Percentiles rank a stretch among this genome's conserved stretches.
phyloP scores from a whole-genome alignment of 2,329 filamentous ascomycete species.

The Pseudogymnoascus sp. region DNA sequence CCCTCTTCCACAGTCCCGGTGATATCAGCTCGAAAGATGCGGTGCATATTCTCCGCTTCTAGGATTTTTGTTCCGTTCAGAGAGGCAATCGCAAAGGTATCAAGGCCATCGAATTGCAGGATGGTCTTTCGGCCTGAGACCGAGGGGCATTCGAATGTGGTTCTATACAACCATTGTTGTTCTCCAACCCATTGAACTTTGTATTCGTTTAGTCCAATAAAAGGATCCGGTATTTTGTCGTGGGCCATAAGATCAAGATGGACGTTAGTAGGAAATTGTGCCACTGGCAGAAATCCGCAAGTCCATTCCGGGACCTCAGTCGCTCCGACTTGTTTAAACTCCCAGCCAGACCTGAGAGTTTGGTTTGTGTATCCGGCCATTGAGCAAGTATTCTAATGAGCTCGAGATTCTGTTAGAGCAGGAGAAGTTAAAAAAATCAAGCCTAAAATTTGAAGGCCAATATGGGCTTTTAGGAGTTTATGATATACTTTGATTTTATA shows the following conservation, averaged over 20 bases:
- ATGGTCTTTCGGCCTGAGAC: slow-evolving; percentile 31
- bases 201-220: slow-evolving; percentile 43
- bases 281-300: background rate
- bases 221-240: slow-evolving; percentile 38
- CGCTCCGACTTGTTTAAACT: slow-evolving; percentile 6
- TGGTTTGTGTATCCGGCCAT: background rate
- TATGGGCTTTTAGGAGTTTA: background rate
- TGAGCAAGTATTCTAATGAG: background rate
- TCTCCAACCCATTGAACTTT: slow-evolving; percentile 43
- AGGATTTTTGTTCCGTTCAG: slow-evolving; percentile 49
- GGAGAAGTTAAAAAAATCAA: background rate
- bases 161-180: slow-evolving; percentile 37
- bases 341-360: slow-evolving; percentile 1
- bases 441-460: background rate
- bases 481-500: background rate
- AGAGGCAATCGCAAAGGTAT: slow-evolving; percentile 53
- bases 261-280: slow-evolving; percentile 10
- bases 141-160: slow-evolving; percentile 10
- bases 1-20: slow-evolving; percentile 30
- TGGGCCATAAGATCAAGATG: slow-evolving; percentile 11
- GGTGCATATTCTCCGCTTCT: slow-evolving; percentile 56
- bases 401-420: background rate
- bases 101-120: slow-evolving; percentile 56
- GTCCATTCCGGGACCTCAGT: background rate
- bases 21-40: slow-evolving; percentile 49